Percentiles rank a stretch among this genome's conserved stretches.
Conservation (phyloP, 2,329 filamentous ascomycete genomes). For the Cladobotryum protrusum region DNA sequence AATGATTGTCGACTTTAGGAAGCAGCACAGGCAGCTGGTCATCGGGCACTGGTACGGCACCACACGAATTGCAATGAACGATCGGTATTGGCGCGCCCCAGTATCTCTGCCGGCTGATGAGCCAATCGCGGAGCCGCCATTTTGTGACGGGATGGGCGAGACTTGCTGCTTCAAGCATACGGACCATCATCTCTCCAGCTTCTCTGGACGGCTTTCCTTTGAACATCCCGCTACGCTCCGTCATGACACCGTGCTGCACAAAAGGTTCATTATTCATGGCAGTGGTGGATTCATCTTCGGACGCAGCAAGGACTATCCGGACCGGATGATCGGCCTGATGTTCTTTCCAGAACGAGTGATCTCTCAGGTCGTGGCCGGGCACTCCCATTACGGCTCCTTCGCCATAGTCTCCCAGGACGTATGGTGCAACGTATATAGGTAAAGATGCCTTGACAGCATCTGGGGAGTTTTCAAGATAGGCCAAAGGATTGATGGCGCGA, state of each 20-base stretch:
- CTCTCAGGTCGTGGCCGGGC: slow-evolving; percentile 73
- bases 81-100: slow-evolving; percentile 91
- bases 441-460: slow-evolving; percentile 50
- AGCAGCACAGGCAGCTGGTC: slow-evolving; percentile 70
- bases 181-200: slow-evolving; percentile 55
- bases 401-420: slow-evolving; percentile 79
- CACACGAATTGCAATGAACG: slow-evolving; percentile 71
- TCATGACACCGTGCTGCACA: slow-evolving; percentile 61
- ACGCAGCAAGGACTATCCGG: slow-evolving; percentile 53
- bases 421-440: slow-evolving; percentile 76
- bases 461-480: slow-evolving; percentile 45
- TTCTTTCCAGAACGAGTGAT: slow-evolving; percentile 72
- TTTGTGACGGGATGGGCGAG: slow-evolving; percentile 60
- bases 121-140: slow-evolving; percentile 82
- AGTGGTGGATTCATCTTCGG: slow-evolving; percentile 42
- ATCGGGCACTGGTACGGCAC: slow-evolving; percentile 70
- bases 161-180: slow-evolving; percentile 46
- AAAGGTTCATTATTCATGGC: slow-evolving; percentile 48
- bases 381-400: slow-evolving; percentile 90
- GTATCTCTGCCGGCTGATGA: slow-evolving; percentile 86
- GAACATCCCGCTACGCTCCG: slow-evolving; percentile 58
- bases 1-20: slow-evolving; percentile 62
- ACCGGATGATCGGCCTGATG: slow-evolving; percentile 58
- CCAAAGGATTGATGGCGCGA: slow-evolving; percentile 59
- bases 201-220: slow-evolving; percentile 56